Evolutionary conservation across 2,329 filamentous ascomycete species (phyloP).

Genomic region (Xylaria sp.): DNA sequence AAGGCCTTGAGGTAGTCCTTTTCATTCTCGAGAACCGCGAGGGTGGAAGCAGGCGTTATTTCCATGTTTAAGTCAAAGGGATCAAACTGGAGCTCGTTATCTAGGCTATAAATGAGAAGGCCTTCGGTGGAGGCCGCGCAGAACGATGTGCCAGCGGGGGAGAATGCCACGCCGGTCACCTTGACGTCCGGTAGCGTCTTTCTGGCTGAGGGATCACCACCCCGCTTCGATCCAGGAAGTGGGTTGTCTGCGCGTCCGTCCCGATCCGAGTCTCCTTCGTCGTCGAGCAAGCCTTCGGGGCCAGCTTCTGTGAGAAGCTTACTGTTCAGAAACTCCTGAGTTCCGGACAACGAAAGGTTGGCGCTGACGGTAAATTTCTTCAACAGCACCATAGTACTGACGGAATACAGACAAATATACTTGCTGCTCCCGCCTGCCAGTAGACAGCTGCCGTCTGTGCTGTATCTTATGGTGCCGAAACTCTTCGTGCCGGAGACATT

Average conservation of each 20-base stretch:
- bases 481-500: constrained; percentile 91
- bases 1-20: constrained; percentile 90
- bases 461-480: constrained; percentile 89
- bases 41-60: constrained; percentile 87
- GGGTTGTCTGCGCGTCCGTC: constrained; percentile 83
- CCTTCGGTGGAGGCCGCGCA: constrained; percentile 96
- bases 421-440: constrained; percentile 96
- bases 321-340: constrained; percentile 96
- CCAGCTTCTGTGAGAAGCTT: constrained; percentile 91
- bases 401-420: constrained; percentile 98
- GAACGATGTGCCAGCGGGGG: constrained; percentile 88
- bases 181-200: constrained; percentile 83
- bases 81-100: constrained; percentile 86
- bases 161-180: constrained; percentile 85
- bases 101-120: constrained; percentile 90
- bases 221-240: constrained; percentile 86
- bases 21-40: constrained; percentile 72
- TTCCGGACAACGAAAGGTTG: constrained; percentile 94
- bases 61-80: constrained; percentile 96
- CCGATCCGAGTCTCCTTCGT: constrained; percentile 84
- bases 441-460: constrained; percentile 89
- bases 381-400: constrained; percentile 86
- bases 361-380: constrained; percentile 97
- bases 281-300: constrained; percentile 83
- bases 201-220: constrained; percentile 80